These are phyloP conservation scores for Taiozyma sp. DNA, from an alignment of 1,139 yeast genomes.

Conservation along the genomic window DNA sequence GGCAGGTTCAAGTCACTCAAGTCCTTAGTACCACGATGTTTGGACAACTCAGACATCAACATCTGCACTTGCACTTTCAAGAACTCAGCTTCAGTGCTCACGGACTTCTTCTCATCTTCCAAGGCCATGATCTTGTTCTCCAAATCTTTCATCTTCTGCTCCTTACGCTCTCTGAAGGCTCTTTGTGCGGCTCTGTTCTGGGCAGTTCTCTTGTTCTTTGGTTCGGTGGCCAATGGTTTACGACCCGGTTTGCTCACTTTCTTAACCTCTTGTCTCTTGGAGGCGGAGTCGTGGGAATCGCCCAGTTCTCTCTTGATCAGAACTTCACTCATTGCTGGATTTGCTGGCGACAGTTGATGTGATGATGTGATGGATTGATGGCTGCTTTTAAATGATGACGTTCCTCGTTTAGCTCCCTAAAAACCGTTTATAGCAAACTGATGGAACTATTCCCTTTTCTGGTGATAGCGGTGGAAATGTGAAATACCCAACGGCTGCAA, in stretches of 20 bases:
- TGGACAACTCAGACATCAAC: conserved; percentile 65
- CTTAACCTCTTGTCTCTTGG: conserved; percentile 25
- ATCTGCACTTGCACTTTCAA: conserved; percentile 73
- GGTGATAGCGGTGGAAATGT: background rate
- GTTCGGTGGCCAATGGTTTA: conserved; percentile 76
- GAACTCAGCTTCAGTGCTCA: conserved; percentile 67
- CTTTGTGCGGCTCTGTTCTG: conserved; percentile 98
- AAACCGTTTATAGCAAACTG: no score
- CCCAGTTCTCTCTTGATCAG: conserved; percentile 14
- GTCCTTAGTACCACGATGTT: conserved; percentile 48
- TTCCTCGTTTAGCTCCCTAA: no score
- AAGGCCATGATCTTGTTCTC: conserved; percentile 71
- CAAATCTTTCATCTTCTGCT: conserved; percentile 77
- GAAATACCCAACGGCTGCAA: background rate
- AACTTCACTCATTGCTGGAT: conserved; percentile 7
- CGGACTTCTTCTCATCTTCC: conserved; percentile 64
- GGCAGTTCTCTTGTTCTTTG: conserved; percentile 84
- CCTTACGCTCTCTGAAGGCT: conserved; percentile 94
- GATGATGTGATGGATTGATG: no score
- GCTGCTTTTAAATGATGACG: no score
- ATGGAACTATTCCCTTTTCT: no score
- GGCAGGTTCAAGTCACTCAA: conserved; percentile 30
- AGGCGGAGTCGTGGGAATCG: conserved; percentile 5
- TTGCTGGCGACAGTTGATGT: no score
- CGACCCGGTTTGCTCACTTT: conserved; percentile 52